Evolutionary conservation across 1,139 yeast genomes (phyloP).

Genomic region (Geotrichum citri-aurantii): DNA sequence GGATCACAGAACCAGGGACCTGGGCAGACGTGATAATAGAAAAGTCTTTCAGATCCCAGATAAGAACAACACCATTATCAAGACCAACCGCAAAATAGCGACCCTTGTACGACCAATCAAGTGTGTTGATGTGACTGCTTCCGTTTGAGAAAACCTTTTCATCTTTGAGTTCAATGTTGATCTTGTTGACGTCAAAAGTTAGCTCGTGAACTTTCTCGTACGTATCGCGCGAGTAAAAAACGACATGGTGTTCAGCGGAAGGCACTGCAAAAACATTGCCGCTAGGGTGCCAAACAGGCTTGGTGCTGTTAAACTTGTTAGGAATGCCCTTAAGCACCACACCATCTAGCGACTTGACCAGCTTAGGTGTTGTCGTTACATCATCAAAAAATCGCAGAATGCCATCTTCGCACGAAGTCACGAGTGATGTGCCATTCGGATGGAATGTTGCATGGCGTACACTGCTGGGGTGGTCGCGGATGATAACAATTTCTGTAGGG

Average conservation of each 20-base stretch:
- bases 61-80: constrained; percentile 45
- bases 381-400: constrained; percentile 59
- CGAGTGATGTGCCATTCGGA: constrained; percentile 51
- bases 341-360: constrained; percentile 42
- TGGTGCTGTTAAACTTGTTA: constrained; percentile 39
- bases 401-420: constrained; percentile 66
- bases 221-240: constrained; percentile 29
- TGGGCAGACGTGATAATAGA: constrained; percentile 3
- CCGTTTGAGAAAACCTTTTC: constrained; percentile 3
- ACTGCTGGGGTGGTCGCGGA: constrained; percentile 43
- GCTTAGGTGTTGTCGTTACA: constrained; percentile 39
- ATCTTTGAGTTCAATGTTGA: constrained; percentile 9
- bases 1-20: constrained; percentile 19
- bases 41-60: constrained; percentile 44
- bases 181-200: constrained; percentile 4
- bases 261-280: constrained; percentile 64
- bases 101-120: constrained; percentile 54
- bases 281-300: constrained; percentile 54
- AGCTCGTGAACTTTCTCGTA: constrained; percentile 18
- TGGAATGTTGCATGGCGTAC: constrained; percentile 59
- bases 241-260: constrained; percentile 38
- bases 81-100: constrained; percentile 48
- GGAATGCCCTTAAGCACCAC: constrained; percentile 34
- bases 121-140: neutral
- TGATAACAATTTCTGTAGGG: constrained; percentile 11